Base-by-base conservation (phyloP, 768 basidiomycete genomes). In the Multifurca ochricompacta region DNA sequence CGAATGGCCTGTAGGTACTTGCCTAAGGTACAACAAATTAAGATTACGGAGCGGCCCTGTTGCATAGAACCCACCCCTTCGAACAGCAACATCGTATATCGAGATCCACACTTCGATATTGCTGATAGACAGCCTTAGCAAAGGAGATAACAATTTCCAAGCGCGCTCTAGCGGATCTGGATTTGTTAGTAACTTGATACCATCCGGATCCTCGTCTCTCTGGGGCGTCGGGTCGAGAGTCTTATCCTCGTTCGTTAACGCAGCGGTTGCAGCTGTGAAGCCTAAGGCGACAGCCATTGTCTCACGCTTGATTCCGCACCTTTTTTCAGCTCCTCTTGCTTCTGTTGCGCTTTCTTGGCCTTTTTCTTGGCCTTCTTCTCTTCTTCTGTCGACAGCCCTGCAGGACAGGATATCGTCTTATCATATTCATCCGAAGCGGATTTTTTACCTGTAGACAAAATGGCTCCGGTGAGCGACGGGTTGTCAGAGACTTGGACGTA, bases 351-450 rank as follows among this genome's bases (percentile, higher is more conserved):
- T 67, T 89, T 91, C 70, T 90, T 91, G 11, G 87, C 88, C 67
- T 87, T 91, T 69, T 89, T 90, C 66, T 83, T 83, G 0, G 86
- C 86, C 66, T 90, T 89, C 68, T 88, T 89, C 69, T 83, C 84
- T 4, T 78, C 78, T 23, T 79, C 82, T 3, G 80, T 74, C 19
- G 81, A 67, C 30, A 69, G 67, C 18, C 62, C 76, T 80, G 60
- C 16, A 37, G 46, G 56, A 66, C 51, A 65, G 44, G 41, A 36
- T 14, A 51, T 43, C 23, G n/a, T 27, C 14, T 31, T 37, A 34
- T 40, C 25, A 19, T 14, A 13, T 10, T 4, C 16, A n/a, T 13
- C 25, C 6, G 45, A 50, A 25, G 39, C 32, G 54, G 32, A 52
- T 65, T 63, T 41, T 43, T 42, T 50, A 60, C 59, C 58, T 3